Percentiles rank a stretch among this genome's conserved stretches.
Evolutionary conservation across 257 asterid species (phyloP).

Genomic region (Scutellaria minor): DNA sequence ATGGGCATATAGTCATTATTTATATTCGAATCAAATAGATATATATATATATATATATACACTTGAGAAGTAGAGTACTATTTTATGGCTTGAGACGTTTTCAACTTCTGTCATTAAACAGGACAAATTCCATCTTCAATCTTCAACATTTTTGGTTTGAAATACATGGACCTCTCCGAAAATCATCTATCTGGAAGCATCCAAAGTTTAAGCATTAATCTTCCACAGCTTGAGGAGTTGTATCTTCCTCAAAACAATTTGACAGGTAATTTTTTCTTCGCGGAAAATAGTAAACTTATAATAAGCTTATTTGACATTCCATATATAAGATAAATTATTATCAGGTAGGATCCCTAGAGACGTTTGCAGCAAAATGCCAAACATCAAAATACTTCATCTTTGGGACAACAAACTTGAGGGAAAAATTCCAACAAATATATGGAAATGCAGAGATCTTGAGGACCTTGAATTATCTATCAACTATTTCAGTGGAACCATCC

Average conservation of each 20-base stretch:
- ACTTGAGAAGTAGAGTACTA: too few relatives aligned
- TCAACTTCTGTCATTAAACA: not conserved
- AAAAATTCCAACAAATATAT: not conserved
- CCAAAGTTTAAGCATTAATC: not conserved
- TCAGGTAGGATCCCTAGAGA: not conserved
- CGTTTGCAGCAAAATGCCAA: not conserved
- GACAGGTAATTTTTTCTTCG: not conserved
- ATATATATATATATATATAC: too few relatives aligned
- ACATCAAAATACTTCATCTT: not conserved
- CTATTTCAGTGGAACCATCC: not conserved
- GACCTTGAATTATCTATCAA: too few relatives aligned
- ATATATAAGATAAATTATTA: too few relatives aligned
- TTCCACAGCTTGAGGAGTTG: not conserved
- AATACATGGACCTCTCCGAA: not conserved
- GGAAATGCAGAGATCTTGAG: not conserved
- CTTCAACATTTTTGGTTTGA: not conserved
- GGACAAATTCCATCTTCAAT: not conserved
- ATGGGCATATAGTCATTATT: too few relatives aligned
- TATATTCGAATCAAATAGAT: too few relatives aligned
- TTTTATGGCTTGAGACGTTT: too few relatives aligned
- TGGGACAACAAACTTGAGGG: not conserved
- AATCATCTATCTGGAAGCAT: not conserved
- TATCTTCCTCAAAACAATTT: not conserved
- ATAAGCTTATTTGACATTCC: not conserved
- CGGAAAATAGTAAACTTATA: not conserved